Percentiles rank a stretch among this genome's conserved stretches.
phyloP scores from a whole-genome alignment of 768 basidiomycete genomes.

The Panellus pusillus region DNA sequence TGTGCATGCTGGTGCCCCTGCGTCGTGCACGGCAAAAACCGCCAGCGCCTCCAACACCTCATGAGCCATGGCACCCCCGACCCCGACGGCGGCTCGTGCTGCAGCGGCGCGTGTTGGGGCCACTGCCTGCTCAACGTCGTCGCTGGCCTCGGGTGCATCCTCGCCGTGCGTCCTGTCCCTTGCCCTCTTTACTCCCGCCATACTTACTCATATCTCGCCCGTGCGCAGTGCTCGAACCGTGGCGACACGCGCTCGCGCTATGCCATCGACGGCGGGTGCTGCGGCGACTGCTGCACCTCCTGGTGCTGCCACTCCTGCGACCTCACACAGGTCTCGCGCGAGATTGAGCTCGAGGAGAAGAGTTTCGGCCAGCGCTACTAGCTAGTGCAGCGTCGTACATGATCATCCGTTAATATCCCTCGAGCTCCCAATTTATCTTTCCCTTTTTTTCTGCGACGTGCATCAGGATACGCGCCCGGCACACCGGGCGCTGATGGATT shows the following conservation, averaged over 20 bases:
- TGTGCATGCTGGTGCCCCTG: constrained; percentile 39
- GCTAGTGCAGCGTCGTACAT: constrained; percentile 1
- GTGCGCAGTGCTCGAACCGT: constrained; percentile 32
- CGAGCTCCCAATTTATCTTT: no score
- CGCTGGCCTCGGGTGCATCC: constrained; percentile 8
- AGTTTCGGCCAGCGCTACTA: constrained; percentile 25
- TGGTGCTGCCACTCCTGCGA: constrained; percentile 48
- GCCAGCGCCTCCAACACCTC: constrained; percentile 34
- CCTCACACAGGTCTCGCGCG: constrained; percentile 47
- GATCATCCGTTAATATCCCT: no score
- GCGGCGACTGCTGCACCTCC: constrained; percentile 40
- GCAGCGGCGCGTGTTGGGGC: constrained; percentile 20
- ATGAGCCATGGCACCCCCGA: constrained; percentile 30
- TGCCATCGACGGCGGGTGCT: constrained; percentile 43
- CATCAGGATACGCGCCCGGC: no score
- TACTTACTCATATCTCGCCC: not conserved
- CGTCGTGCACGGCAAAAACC: constrained; percentile 37
- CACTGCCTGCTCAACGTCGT: constrained; percentile 9
- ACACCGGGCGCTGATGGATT: no score
- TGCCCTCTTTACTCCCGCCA: not conserved
- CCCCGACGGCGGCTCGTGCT: constrained; percentile 35
- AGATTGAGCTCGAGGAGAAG: constrained; percentile 49
- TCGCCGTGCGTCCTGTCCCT: not conserved
- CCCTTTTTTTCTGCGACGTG: no score
- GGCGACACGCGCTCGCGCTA: constrained; percentile 43